Conservation (phyloP, 1,284 basidiomycete genomes). For the Ceratobasidium sp. region DNA sequence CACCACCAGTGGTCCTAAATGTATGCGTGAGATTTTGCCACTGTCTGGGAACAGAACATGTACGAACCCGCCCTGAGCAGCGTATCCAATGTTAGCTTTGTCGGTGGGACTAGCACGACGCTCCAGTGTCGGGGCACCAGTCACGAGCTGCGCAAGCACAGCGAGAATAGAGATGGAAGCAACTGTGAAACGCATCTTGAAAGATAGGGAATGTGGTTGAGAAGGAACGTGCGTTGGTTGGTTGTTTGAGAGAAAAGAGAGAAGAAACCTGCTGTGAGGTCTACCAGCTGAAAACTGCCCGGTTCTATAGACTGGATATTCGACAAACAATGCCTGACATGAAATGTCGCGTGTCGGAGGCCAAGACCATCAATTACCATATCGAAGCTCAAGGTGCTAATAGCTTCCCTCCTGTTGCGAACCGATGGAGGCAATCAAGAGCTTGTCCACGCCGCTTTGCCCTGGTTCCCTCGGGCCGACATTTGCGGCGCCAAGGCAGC, state of each 20-base stretch:
- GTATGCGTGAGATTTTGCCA: not conserved
- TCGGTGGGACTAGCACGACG: slow-evolving; percentile 19
- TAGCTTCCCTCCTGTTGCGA: not conserved
- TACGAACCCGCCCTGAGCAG: slow-evolving; percentile 25
- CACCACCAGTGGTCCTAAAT: slow-evolving; percentile 28
- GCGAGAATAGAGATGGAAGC: slow-evolving; percentile 16
- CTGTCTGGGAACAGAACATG: not conserved
- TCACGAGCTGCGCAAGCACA: slow-evolving; percentile 1
- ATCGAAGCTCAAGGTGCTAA: not conserved
- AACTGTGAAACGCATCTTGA: not conserved
- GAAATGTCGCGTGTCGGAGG: not conserved
- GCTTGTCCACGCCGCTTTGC: not conserved
- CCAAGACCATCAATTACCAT: not conserved
- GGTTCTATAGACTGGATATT: too few relatives aligned
- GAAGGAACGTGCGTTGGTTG: slow-evolving; percentile 4
- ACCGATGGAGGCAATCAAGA: not conserved
- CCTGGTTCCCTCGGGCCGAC: not conserved
- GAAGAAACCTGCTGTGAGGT: not conserved
- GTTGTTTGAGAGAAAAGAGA: not conserved
- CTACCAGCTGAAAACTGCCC: not conserved
- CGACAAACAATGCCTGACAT: too few relatives aligned
- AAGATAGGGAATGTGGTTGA: not conserved
- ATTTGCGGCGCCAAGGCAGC: not conserved
- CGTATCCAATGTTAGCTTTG: slow-evolving; percentile 23
- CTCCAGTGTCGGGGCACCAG: slow-evolving; percentile 5